Evolutionary conservation across 1,284 basidiomycete species (phyloP), one percentile per base, ranked within the genome.

Genomic region (Gomphus bonarii): DNA sequence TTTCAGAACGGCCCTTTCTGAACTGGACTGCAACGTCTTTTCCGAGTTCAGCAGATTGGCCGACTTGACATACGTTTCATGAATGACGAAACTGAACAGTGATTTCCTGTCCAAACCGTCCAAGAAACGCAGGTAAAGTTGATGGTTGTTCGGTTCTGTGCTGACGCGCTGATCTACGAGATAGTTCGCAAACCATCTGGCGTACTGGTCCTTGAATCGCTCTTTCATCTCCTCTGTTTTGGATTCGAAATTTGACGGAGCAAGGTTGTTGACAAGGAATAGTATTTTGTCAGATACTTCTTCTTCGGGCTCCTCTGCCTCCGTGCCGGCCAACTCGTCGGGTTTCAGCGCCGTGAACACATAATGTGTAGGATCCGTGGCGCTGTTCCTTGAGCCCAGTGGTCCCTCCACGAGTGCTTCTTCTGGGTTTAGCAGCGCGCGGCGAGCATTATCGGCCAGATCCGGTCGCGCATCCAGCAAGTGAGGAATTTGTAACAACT

Each of bases 211-310:
- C 50, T 88, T 79, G 69, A 95, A 94, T 58, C 88, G 74, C 53
- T 82, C 81, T 60, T 77, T 77, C 82, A 97, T 92, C 66, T 97
- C 94, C 44, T 73, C 70, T 36, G 94, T 73, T 71, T 97, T 98
- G 33, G 78, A 67, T 43, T 95, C 92, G 63, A 97, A 92, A 69
- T 99, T 99, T 71, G 78, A 91, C 3, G 92, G 90, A 0, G 95
- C 93, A 54, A 99, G 80, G 65, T 99, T 98, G 76, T 99, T 99
- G 72, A 99, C 85, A 65, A 97, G 93, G 77, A 99, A 99, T 51
- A 99, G 77, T 63, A 99, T 93, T 65, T 86, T 87, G 77, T 99
- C 97, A 22, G 93, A 91, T 22, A 88, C 73, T 62, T 91, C 90
- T 68, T 97, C 92, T 18, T 88, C 81, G 2, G 95, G 97, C 55